A percentile compares a stretch with the other conserved stretches of the same genome.
Evolutionary conservation across 495 filamentous ascomycete species (phyloP).

Genomic region (Ramalina peruviana): DNA sequence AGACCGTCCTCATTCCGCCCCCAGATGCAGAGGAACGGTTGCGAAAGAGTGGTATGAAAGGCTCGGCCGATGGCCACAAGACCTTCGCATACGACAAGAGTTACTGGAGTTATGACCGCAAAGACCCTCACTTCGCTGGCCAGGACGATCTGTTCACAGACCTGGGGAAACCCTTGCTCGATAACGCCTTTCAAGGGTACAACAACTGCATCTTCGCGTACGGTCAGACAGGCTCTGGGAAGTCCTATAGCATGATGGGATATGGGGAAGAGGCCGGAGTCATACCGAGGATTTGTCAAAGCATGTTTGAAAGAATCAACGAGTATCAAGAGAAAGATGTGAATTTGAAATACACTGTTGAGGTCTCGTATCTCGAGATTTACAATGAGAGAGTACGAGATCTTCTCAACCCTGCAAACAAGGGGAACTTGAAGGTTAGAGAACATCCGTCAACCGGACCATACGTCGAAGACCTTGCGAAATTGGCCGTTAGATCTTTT

Average conservation of each 20-base stretch:
- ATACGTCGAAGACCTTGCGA: slow-evolving; percentile 96
- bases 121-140: slow-evolving; percentile 69
- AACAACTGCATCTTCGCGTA: slow-evolving; percentile 99
- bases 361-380: slow-evolving; percentile 98
- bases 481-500: slow-evolving; percentile 93
- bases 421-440: slow-evolving; percentile 90
- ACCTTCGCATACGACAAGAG: slow-evolving; percentile 91
- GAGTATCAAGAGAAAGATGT: slow-evolving; percentile 58
- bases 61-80: slow-evolving; percentile 56
- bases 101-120: slow-evolving; percentile 93
- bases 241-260: slow-evolving; percentile 99
- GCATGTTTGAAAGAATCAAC: slow-evolving; percentile 85
- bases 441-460: slow-evolving; percentile 96
- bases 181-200: slow-evolving; percentile 97
- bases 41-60: slow-evolving; percentile 42
- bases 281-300: slow-evolving; percentile 93
- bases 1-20: slow-evolving; percentile 76
- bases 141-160: slow-evolving; percentile 83
- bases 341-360: slow-evolving; percentile 75
- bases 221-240: slow-evolving; percentile 95
- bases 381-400: slow-evolving; percentile 98
- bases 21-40: slow-evolving; percentile 45
- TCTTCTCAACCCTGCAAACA: slow-evolving; percentile 88
- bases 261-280: slow-evolving; percentile 94
- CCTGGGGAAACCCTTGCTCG: slow-evolving; percentile 76